Evolutionary conservation across 495 filamentous ascomycete species (phyloP), one percentile per base, ranked within the genome.

Genomic region (Cladorrhinum samala): DNA sequence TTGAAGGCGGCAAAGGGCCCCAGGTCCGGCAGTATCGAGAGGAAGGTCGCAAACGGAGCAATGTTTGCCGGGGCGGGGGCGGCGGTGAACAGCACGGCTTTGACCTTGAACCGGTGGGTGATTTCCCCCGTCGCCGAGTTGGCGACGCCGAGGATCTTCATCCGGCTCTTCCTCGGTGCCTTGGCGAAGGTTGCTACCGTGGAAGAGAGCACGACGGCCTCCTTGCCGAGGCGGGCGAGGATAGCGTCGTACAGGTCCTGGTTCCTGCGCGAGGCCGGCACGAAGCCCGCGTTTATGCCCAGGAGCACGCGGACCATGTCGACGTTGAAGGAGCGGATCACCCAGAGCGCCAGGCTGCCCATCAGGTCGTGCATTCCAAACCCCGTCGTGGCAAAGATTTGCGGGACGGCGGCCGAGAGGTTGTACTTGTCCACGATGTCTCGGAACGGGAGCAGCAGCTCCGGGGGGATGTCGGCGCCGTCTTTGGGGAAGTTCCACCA

Each of bases 391-490:
- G 67, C 60, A 46, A 66, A 67, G 41, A 69, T 61, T 19, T 46
- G 51, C 18, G 64, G 57, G 4, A 71, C 59, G 41, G 18, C 52
- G 3, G 64, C 66, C 20, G 69, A 54, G n/a, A 77, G 62, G 48
- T 65, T 65, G 62, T 77, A 66, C 50, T 75, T 76, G 36, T 53
- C 64, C 36, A 71, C 53, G 52, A 79, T 77, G 9, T 75, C 59
- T 3, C 65, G 62, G 46, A 72, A 77, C 0, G 73, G 69, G 44
- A 77, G 59, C 1, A 77, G 65, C 5, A 79, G 62, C 45, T 77
- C 74, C 2, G 61, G 61, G 1, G 75, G 76, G 44, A 79, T 63
- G 2, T 67, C 18, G 30, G 36, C 27, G 9, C 51, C 60, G 8
- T 48, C 47, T n/a, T n/a, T n/a, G 8, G 70, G 68, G 41, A 73